Base-by-base conservation (phyloP, 805 yeast genomes). In the Candida jianshihensis region DNA sequence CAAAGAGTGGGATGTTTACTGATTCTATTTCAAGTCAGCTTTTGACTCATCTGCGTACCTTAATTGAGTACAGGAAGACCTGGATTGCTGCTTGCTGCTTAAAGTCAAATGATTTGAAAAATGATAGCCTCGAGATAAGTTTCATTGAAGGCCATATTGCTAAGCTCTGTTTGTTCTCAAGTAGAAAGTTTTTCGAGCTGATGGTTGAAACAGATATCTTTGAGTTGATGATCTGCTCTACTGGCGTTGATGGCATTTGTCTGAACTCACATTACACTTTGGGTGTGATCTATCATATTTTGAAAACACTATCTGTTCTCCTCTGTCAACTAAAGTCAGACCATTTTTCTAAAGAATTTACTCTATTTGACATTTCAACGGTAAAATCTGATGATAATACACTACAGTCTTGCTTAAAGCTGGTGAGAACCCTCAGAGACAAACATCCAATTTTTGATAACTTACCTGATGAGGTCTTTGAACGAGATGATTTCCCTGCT, bases 21-120 rank as follows among this genome's bases (percentile, higher is more conserved):
- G 64, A 67, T 28, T 87, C 80, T 38, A 45, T 86, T 4, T 71
- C 86, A 0, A 71, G 76, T 46, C 87, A 81, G 42, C 57, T 70
- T 1, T 46, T 84, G 30, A 66, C 82, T 2, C 69, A 79, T 13
- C 56, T 87, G 38, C 60, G 92, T 38, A 68, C 73, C 3, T 47
- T 66, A 31, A 43, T 57, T 5, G 76, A 71, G 35, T 56, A 54
- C 44, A 60, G 44, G 38, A 53, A 39, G 21, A 40, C 42, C 0
- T 31, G 40, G 37, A 21, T 28, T 19, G 38, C 37, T 10, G 11
- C 26, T 15, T 33, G 25, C 6, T 22, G 38, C 2, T n/a, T 35
- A 14, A 13, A 27, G 2, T n/a, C n/a, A n/a, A n/a, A n/a, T n/a
- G n/a, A n/a, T n/a, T n/a, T n/a, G n/a, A n/a, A n/a, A n/a, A n/a